Evolutionary conservation across 2,329 filamentous ascomycete genomes (phyloP).

Genomic region (Colletotrichum sp.): DNA sequence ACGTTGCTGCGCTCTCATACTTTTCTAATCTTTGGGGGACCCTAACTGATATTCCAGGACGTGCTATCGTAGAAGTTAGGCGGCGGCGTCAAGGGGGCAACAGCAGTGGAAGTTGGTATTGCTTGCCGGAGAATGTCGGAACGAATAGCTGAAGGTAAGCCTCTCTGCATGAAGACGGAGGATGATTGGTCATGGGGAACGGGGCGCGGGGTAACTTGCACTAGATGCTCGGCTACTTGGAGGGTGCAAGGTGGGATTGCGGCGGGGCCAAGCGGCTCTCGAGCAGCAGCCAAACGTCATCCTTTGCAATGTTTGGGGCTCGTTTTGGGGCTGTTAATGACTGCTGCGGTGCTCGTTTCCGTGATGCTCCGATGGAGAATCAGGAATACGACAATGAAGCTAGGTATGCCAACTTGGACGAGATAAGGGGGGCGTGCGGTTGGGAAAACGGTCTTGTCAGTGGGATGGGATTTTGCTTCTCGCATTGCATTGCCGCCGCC

Average conservation of each 20-base stretch:
- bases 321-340: not conserved
- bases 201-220: conserved; percentile 13
- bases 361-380: conserved; percentile 16
- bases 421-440: not conserved
- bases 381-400: not conserved
- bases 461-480: conserved; percentile 1
- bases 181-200: not conserved
- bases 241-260: not conserved
- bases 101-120: not conserved
- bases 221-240: conserved; percentile 2
- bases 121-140: conserved; percentile 20
- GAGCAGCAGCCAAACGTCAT: conserved; percentile 20
- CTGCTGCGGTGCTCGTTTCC: not conserved
- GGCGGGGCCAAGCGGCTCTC: conserved; percentile 20
- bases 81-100: not conserved
- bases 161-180: not conserved
- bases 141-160: not conserved
- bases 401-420: not conserved
- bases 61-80: not conserved
- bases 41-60: not conserved
- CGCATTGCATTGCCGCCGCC: conserved; percentile 15
- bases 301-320: conserved; percentile 13
- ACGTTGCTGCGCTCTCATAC: not conserved
- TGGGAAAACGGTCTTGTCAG: not conserved
- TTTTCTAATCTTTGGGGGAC: not conserved